Evolutionary conservation across 176 grass and related monocot species (phyloP), one percentile per base, ranked within the genome.

Genomic region (Bromus sterilis): DNA sequence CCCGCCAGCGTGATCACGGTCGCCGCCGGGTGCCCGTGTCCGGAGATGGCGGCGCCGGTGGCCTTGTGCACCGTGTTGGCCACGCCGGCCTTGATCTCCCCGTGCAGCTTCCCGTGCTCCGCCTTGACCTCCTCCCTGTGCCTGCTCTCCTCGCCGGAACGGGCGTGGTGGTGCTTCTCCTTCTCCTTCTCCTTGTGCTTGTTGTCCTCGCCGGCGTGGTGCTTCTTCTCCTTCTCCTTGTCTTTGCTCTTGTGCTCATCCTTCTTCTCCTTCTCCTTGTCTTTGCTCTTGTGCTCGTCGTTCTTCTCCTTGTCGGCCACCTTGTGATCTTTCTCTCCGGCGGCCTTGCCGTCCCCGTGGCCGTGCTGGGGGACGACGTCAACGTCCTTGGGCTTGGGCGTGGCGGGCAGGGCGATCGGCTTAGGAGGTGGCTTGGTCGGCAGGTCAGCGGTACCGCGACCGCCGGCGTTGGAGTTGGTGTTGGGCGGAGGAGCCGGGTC

Each of bases 1-100:
- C 93, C 90, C 3, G 86, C 86, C 40, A 97, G 84, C 64, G 90
- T 93, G 79, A 97, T 83, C 43, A 91, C 63, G 53, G 60, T 93
- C 46, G 83, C 21, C 4, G 28, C 46, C 20, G 32, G 32, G 35
- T 15, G 66, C 13, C 78, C 66, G 36, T 74, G 77, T 9, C 44
- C 60, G 61, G 14, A 10, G 4, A 29, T 43, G 23, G 82, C 48
- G 76, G 69, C 16, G 75, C 66, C 11, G 60, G 3, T 48, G 7
- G 74, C 21, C 75, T 86, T 94, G 6, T 67, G 81, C 32, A 93
- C 73, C 74, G 88, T 69, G 30, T 75, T 84, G 28, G 83, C 75
- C 24, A 90, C 75, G 33, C 85, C 88, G 32, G 82, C 76, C 80
- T 92, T 86, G 77, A 93, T 71, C 11, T 91, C 86, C 71, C 90